phyloP scores from a whole-genome alignment of 768 basidiomycete species.

The Leccinum boreale region DNA sequence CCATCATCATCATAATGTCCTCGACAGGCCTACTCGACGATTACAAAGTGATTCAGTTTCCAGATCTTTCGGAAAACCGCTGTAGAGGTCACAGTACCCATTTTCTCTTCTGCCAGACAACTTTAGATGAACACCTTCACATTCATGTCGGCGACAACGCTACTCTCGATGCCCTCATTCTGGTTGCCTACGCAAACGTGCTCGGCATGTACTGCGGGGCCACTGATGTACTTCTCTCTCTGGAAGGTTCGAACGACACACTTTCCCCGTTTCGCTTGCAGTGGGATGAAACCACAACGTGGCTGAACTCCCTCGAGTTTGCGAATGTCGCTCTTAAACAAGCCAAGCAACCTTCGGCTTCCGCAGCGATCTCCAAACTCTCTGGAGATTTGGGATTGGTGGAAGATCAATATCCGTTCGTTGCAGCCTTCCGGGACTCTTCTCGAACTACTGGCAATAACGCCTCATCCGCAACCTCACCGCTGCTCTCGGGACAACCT shows the following conservation, averaged over 20 bases:
- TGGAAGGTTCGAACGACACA: constrained; percentile 2
- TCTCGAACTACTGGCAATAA: neutral
- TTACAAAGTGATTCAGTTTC: constrained; percentile 11
- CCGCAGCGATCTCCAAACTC: neutral
- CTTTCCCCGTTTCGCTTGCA: constrained; percentile 10
- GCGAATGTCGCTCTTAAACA: constrained; percentile 7
- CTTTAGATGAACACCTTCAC: constrained; percentile 2
- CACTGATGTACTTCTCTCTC: constrained; percentile 20
- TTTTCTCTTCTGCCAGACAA: neutral
- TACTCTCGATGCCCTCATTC: constrained; percentile 9
- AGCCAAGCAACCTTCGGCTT: neutral
- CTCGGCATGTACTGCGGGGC: constrained; percentile 23
- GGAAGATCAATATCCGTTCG: constrained; percentile 6
- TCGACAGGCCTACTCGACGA: neutral
- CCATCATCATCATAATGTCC: neutral
- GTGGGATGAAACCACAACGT: constrained; percentile 19
- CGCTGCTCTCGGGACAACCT: constrained; percentile 1
- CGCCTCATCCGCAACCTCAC: neutral
- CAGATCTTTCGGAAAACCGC: constrained; percentile 20
- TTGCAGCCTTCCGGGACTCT: constrained; percentile 16
- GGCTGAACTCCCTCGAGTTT: constrained; percentile 10
- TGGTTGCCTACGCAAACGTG: constrained; percentile 21
- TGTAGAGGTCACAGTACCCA: constrained; percentile 1
- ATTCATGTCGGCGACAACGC: neutral
- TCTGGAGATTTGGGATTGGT: neutral